A percentile compares a stretch with the other conserved stretches of the same genome.
phyloP scores from a whole-genome alignment of 176 grass and related monocot species.

The Miscanthus lutarioriparius region DNA sequence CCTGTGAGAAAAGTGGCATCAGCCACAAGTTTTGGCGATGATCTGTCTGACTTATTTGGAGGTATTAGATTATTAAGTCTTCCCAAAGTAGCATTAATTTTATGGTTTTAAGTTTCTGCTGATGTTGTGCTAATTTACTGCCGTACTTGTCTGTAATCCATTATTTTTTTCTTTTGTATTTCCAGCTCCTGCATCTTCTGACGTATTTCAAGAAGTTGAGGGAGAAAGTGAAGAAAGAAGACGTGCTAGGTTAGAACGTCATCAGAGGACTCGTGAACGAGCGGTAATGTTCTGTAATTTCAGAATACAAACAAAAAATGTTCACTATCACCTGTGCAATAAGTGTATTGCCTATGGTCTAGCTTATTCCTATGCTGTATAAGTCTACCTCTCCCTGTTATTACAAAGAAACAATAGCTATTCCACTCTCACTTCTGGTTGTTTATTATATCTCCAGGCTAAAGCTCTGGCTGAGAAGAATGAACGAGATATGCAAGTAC shows the following conservation, averaged over 20 bases:
- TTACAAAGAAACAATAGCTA: slow-evolving; percentile 10
- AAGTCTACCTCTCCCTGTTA: not conserved
- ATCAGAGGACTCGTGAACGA: slow-evolving; percentile 71
- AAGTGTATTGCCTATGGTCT: not conserved
- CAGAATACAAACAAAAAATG: not conserved
- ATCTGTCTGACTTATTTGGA: slow-evolving; percentile 85
- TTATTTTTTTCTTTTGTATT: slow-evolving; percentile 1
- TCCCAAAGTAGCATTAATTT: not conserved
- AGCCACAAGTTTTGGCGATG: slow-evolving; percentile 74
- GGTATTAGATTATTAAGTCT: slow-evolving; percentile 28
- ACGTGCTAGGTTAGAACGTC: slow-evolving; percentile 77
- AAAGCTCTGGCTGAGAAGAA: slow-evolving; percentile 88
- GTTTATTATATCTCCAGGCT: slow-evolving; percentile 44
- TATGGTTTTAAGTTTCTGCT: not conserved
- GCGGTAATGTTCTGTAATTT: slow-evolving; percentile 57
- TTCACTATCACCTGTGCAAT: not conserved
- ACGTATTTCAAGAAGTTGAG: slow-evolving; percentile 85
- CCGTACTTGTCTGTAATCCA: not conserved
- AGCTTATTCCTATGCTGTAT: slow-evolving; percentile 15
- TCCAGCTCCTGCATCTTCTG: slow-evolving; percentile 78
- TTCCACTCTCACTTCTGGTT: slow-evolving; percentile 5
- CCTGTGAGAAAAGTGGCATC: slow-evolving; percentile 52
- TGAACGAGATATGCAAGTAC: slow-evolving; percentile 74
- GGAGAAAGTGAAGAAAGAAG: slow-evolving; percentile 95
- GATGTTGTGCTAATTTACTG: not conserved